Evolutionary conservation across 164 flowering plant species (phyloP).

Genomic region (Nelumbo lutea): DNA sequence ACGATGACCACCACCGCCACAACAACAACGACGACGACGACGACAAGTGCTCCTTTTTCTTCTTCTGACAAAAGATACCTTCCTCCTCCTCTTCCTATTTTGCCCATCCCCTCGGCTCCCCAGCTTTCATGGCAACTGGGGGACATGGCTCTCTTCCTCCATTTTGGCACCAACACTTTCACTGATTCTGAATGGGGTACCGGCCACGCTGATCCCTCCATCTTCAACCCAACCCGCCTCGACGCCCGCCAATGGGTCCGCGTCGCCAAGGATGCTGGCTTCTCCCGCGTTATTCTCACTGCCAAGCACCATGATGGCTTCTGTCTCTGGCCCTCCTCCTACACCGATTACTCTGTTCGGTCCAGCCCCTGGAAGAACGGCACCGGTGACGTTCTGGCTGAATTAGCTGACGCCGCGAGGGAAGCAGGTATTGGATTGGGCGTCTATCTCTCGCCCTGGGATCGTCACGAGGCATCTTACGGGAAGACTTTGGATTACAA

Average conservation of each 20-base stretch:
- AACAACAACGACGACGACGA: neutral
- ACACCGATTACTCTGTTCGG: slow-evolving; percentile 75
- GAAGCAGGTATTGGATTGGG: slow-evolving; percentile 63
- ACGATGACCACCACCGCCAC: neutral
- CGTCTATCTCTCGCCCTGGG: slow-evolving; percentile 95
- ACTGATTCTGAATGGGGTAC: slow-evolving; percentile 91
- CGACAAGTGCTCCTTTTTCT: neutral
- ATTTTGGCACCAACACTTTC: slow-evolving; percentile 96
- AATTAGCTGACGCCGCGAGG: slow-evolving; percentile 60
- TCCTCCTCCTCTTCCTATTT: slow-evolving; percentile 76
- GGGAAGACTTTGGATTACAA: slow-evolving; percentile 83
- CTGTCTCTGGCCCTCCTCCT: slow-evolving; percentile 86
- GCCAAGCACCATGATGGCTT: slow-evolving; percentile 97
- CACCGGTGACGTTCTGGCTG: slow-evolving; percentile 70
- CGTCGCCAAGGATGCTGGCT: slow-evolving; percentile 65
- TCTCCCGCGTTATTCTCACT: slow-evolving; percentile 66
- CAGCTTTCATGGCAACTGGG: slow-evolving; percentile 88
- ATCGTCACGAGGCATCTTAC: slow-evolving; percentile 73
- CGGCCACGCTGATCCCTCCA: slow-evolving; percentile 61
- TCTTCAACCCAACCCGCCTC: slow-evolving; percentile 61
- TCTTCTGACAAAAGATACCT: neutral
- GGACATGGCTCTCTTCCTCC: slow-evolving; percentile 79
- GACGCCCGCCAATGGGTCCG: slow-evolving; percentile 78
- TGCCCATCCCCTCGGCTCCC: slow-evolving; percentile 74
- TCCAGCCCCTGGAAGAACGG: slow-evolving; percentile 73